Evolutionary conservation across 2,329 filamentous ascomycete species (phyloP).

Genomic region (Aureobasidium sp.): DNA sequence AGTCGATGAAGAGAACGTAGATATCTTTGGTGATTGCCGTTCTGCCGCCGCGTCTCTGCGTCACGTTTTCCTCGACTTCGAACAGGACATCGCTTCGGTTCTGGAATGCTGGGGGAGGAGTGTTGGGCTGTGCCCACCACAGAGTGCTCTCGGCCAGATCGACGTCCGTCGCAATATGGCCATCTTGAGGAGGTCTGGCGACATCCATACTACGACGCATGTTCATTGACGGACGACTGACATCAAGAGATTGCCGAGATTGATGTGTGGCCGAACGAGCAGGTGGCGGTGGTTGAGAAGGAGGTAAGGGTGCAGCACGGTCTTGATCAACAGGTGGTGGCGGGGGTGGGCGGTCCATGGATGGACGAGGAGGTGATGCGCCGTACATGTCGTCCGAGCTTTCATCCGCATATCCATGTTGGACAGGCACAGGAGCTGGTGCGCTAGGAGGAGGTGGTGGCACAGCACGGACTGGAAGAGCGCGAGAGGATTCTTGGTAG

Average conservation of each 20-base stretch:
- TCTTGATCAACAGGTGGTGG: slow-evolving; percentile 19
- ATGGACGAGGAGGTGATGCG: slow-evolving; percentile 29
- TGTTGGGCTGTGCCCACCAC: slow-evolving; percentile 83
- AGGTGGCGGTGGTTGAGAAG: slow-evolving; percentile 25
- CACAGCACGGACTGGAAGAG: slow-evolving; percentile 11
- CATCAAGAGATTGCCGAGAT: slow-evolving; percentile 42
- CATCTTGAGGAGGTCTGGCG: slow-evolving; percentile 59
- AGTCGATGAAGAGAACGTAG: slow-evolving; percentile 87
- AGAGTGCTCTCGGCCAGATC: slow-evolving; percentile 64
- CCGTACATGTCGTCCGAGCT: slow-evolving; percentile 40
- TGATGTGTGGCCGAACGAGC: slow-evolving; percentile 22
- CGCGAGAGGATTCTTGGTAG: slow-evolving; percentile 9
- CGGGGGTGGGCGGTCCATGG: slow-evolving; percentile 25
- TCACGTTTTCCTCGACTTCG: slow-evolving; percentile 70
- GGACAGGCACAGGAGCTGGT: slow-evolving; percentile 23
- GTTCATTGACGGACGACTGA: slow-evolving; percentile 42
- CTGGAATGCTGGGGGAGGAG: slow-evolving; percentile 72
- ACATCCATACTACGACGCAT: slow-evolving; percentile 64
- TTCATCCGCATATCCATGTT: slow-evolving; percentile 26
- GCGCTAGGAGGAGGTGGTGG: slow-evolving; percentile 26
- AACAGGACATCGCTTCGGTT: slow-evolving; percentile 73
- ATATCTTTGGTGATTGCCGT: slow-evolving; percentile 68
- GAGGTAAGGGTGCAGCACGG: slow-evolving; percentile 25
- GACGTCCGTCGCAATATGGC: slow-evolving; percentile 80
- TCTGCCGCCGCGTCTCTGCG: slow-evolving; percentile 60